Percentiles rank a stretch among this genome's conserved stretches.
phyloP scores from a whole-genome alignment of 805 yeast species.

The Metschnikowia peoriensis region DNA sequence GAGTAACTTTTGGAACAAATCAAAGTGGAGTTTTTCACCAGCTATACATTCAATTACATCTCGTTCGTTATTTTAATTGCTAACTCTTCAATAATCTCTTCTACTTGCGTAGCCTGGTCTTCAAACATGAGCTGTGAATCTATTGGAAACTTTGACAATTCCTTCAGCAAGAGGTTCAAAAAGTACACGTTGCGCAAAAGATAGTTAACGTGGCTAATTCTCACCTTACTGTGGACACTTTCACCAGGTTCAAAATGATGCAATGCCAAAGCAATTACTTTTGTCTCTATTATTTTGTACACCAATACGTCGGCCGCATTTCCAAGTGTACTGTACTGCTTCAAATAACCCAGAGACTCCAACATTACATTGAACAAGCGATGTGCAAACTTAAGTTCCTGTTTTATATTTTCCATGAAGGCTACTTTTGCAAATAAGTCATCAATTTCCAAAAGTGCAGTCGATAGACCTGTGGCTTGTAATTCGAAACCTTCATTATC shows the following conservation, averaged over 20 bases:
- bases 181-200: not conserved
- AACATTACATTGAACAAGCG: not conserved
- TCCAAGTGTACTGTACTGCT: not conserved
- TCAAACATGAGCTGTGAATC: not conserved
- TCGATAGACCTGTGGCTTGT: not conserved
- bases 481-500: not conserved
- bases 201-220: not conserved
- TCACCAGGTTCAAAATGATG: not conserved
- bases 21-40: too few species aligned
- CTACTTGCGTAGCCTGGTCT: not conserved
- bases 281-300: not conserved
- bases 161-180: not conserved
- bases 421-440: not conserved
- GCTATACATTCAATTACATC: not conserved
- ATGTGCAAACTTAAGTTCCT: not conserved
- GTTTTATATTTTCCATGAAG: not conserved
- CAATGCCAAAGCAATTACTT: not conserved
- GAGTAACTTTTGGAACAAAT: too few species aligned
- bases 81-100: not conserved
- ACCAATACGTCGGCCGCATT: not conserved
- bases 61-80: not conserved
- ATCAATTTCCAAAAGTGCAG: not conserved
- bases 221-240: not conserved
- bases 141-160: not conserved
- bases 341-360: not conserved